Conservation (phyloP, 139 green algal species). For the Micractinium conductrix region DNA sequence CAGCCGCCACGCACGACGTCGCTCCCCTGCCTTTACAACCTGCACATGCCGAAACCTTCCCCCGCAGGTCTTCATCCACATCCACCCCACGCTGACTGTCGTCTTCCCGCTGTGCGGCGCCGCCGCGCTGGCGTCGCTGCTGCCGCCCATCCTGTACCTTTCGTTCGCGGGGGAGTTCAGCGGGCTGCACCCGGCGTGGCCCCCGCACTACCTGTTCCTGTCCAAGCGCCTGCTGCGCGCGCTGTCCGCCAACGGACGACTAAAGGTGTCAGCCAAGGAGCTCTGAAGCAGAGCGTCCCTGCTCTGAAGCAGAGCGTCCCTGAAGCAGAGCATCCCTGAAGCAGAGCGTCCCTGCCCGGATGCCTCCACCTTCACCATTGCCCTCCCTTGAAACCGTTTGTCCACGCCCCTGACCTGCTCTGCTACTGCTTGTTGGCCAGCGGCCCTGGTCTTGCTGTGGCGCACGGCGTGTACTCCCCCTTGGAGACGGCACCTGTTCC, state of each 20-base stretch:
- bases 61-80: constrained; percentile 8
- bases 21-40: background rate
- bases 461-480: no score
- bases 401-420: no score
- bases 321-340: no score
- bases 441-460: no score
- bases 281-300: background rate
- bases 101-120: constrained; percentile 17
- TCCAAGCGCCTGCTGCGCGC: constrained; percentile 2
- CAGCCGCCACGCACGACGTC: background rate
- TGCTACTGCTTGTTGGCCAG: no score
- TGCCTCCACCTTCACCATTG: no score
- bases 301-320: no score
- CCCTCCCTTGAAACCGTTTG: no score
- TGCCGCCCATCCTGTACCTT: constrained; percentile 26
- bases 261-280: constrained; percentile 30
- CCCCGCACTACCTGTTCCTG: constrained; percentile 32
- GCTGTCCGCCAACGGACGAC: background rate
- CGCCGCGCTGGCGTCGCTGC: background rate
- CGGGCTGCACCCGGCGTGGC: constrained; percentile 13
- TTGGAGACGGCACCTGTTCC: background rate
- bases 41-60: no score
- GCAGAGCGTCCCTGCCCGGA: no score
- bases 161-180: constrained; percentile 10
- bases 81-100: background rate